Evolutionary conservation across 2,329 filamentous ascomycete species (phyloP), one percentile per base, ranked within the genome.

Genomic region (Fusarium beomiforme): DNA sequence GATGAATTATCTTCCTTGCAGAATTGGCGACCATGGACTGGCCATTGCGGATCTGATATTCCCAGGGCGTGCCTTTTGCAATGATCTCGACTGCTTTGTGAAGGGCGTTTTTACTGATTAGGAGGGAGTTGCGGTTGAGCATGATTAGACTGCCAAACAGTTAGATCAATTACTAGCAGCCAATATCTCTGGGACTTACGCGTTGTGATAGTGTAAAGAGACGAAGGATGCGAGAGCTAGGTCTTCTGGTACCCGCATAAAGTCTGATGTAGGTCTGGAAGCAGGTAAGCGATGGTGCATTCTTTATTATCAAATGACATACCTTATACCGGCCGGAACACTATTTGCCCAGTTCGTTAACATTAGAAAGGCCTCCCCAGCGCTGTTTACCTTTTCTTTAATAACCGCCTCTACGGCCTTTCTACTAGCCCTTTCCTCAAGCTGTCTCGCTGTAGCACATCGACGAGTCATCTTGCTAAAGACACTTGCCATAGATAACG

Each of bases 291-390:
- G 14, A 7, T 4, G 4, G 13, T 2, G 0, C 3, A 14, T 4
- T 1, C 2, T 0, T 17, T 12, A 7, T 1, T 0, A 0, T 3
- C 3, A 4, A 0, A 6, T 2, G 0, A 2, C 4, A 0, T 24
- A 64, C 62, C 62, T 49, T 8, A 65, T 24, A 4, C 26, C 24
- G 0, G 50, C 3, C 1, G 62, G 60, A 0, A 65, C 16, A 23
- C 50, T 21, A 1, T 59, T 65, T 0, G 46, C 51, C 62, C 62
- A 65, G 0, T 50, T 29, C 0, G 62, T 49, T 5, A 65, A 1
- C 50, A 65, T 65, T 1, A 65, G 8, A 9, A 65, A 44, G 0
- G 62, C 56, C 11, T 65, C 62, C 8, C 62, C 62, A 14, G 50
- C 58, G 0, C 50, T 54, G 1, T 33, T 31, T 0, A 65, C 62